Percentiles rank a stretch among this genome's conserved stretches.
These are phyloP conservation scores for Fusarium veterinarium DNA, from an alignment of 2,329 filamentous ascomycete genomes.

Conservation along the genomic window DNA sequence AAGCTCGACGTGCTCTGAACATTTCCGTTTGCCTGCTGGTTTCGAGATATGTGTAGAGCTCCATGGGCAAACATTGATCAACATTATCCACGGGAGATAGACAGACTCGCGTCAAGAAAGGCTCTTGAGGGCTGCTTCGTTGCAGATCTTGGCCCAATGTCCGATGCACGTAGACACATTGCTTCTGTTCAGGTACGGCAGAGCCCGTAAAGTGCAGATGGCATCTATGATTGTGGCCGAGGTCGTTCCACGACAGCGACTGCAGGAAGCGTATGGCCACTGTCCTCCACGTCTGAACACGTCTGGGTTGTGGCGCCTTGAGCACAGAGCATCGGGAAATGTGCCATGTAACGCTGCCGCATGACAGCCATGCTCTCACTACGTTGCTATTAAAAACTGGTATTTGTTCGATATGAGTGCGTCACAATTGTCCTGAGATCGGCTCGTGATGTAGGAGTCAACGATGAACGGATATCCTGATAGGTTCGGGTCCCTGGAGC, in stretches of 20 bases:
- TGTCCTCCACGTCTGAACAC: conserved; percentile 5
- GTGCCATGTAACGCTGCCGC: neutral
- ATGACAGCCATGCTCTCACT: neutral
- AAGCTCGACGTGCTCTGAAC: conserved; percentile 7
- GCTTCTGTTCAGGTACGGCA: conserved; percentile 21
- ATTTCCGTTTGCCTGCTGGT: neutral
- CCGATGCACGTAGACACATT: conserved; percentile 15
- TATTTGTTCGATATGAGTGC: conserved; percentile 11
- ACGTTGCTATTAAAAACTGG: neutral
- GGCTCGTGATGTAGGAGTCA: conserved; percentile 9
- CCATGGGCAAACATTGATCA: conserved; percentile 6
- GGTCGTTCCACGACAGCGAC: conserved; percentile 28
- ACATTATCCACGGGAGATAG: conserved; percentile 27
- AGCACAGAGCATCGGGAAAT: neutral
- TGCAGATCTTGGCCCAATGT: conserved; percentile 30
- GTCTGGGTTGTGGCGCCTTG: neutral
- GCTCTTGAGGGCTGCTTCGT: conserved; percentile 16
- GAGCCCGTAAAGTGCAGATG: conserved; percentile 38
- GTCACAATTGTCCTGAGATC: conserved; percentile 18
- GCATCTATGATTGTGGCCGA: conserved; percentile 15
- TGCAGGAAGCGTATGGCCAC: conserved; percentile 7
- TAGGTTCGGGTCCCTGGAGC: conserved; percentile 16
- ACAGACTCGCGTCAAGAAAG: conserved; percentile 22
- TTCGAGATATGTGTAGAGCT: neutral
- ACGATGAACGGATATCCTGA: conserved; percentile 8